A percentile compares a stretch with the other conserved stretches of the same genome.
Evolutionary conservation across 768 basidiomycete genomes (phyloP).

Genomic region (Lentinula lateritia): DNA sequence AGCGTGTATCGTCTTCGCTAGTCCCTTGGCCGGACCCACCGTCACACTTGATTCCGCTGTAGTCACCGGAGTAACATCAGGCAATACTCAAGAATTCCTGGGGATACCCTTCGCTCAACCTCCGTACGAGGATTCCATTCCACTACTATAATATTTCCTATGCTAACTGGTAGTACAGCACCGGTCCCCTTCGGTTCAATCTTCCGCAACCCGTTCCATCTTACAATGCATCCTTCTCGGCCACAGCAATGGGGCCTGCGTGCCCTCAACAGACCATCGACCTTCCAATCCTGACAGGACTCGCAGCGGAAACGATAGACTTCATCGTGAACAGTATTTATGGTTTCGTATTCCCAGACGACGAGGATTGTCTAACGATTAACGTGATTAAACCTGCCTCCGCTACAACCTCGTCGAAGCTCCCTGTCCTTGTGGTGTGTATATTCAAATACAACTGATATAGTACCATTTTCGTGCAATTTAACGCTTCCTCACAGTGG

Average conservation of each 20-base stretch:
- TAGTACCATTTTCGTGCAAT: background rate
- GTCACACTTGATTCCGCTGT: slow-evolving; percentile 37
- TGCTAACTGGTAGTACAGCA: slow-evolving; percentile 12
- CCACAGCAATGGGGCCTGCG: slow-evolving; percentile 34
- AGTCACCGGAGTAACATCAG: slow-evolving; percentile 33
- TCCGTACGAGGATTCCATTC: slow-evolving; percentile 31
- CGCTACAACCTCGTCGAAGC: slow-evolving; percentile 32
- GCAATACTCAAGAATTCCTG: slow-evolving; percentile 32
- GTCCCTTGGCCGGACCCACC: slow-evolving; percentile 18
- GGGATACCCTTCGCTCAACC: slow-evolving; percentile 54
- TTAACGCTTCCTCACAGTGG: slow-evolving; percentile 28
- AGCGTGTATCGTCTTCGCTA: background rate
- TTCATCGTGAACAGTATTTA: slow-evolving; percentile 9
- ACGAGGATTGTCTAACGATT: slow-evolving; percentile 30
- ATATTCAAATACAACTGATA: background rate
- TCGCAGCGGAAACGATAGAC: slow-evolving; percentile 28
- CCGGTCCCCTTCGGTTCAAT: slow-evolving; percentile 34
- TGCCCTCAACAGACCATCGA: slow-evolving; percentile 41
- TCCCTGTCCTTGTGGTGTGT: slow-evolving; percentile 52
- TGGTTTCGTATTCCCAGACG: slow-evolving; percentile 8
- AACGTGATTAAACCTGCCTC: slow-evolving; percentile 44
- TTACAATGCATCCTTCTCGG: slow-evolving; percentile 31
- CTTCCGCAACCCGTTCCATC: slow-evolving; percentile 31
- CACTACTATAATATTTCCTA: background rate
- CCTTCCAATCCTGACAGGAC: slow-evolving; percentile 28